Percentiles rank a stretch among this genome's conserved stretches.
phyloP scores from a whole-genome alignment of 2,329 filamentous ascomycete genomes.

The Paradendryphiella salina region DNA sequence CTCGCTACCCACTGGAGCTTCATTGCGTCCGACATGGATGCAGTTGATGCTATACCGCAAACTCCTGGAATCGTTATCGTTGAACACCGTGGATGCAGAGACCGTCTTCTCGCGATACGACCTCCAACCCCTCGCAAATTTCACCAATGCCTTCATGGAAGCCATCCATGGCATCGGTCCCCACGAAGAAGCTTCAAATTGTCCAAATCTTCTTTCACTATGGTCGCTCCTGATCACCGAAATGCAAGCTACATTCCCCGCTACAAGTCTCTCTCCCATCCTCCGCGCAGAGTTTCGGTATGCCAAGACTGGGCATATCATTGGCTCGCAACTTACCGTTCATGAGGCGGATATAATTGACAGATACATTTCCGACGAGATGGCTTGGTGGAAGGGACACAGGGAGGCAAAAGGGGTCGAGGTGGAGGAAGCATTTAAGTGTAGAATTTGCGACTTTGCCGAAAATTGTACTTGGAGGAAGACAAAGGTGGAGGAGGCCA shows the following conservation, averaged over 20 bases:
- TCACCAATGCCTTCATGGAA: constrained; percentile 78
- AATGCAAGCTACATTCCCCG: constrained; percentile 57
- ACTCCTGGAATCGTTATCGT: constrained; percentile 75
- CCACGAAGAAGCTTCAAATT: constrained; percentile 54
- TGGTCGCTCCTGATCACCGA: constrained; percentile 68
- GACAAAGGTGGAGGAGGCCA: constrained; percentile 65
- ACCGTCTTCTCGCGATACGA: constrained; percentile 72
- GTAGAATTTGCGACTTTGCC: constrained; percentile 79
- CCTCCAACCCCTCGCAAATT: constrained; percentile 65
- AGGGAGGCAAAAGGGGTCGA: constrained; percentile 73
- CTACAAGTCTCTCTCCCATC: constrained; percentile 54
- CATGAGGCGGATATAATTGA: constrained; percentile 68
- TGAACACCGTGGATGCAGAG: constrained; percentile 69
- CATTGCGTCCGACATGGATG: constrained; percentile 75
- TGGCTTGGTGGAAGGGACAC: constrained; percentile 87
- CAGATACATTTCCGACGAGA: constrained; percentile 67
- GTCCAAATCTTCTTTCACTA: constrained; percentile 63
- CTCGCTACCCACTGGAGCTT: constrained; percentile 66
- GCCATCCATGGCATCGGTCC: constrained; percentile 67
- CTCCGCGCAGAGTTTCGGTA: constrained; percentile 61
- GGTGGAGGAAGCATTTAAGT: constrained; percentile 87
- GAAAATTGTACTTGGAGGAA: constrained; percentile 78
- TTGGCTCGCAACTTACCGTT: constrained; percentile 65
- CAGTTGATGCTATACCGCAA: constrained; percentile 90
- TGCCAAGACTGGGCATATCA: constrained; percentile 52